Conservation (phyloP, 2,329 filamentous ascomycete genomes). For the Colletotrichum lentis region DNA sequence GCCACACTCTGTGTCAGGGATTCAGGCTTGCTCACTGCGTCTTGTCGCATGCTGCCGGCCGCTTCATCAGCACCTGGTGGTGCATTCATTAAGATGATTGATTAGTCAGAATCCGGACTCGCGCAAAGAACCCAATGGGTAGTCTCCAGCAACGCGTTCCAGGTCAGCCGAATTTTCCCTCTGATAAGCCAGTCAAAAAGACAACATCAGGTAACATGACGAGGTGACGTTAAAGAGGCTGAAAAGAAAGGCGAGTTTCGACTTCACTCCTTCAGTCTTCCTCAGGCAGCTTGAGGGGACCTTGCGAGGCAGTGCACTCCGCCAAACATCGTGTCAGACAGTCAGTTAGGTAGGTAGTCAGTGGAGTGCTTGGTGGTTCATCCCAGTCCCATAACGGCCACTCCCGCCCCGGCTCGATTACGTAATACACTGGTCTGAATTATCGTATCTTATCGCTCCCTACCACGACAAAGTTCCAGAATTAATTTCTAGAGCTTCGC, state of each 20-base stretch:
- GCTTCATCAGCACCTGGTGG: slow-evolving; percentile 19
- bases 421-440: background rate
- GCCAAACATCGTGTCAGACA: background rate
- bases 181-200: background rate
- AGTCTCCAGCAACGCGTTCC: slow-evolving; percentile 16
- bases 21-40: slow-evolving; percentile 24
- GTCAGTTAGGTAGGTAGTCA: background rate
- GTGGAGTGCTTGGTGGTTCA: slow-evolving; percentile 5
- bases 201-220: background rate
- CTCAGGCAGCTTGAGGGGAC: slow-evolving; percentile 16
- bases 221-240: slow-evolving; percentile 24
- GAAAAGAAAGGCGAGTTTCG: slow-evolving; percentile 12
- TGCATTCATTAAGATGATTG: background rate
- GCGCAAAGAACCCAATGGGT: slow-evolving; percentile 25
- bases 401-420: slow-evolving; percentile 29
- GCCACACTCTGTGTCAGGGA: background rate
- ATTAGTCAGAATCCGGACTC: slow-evolving; percentile 24
- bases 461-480: slow-evolving; percentile 18
- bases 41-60: slow-evolving; percentile 10
- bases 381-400: slow-evolving; percentile 23
- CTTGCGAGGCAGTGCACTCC: slow-evolving; percentile 24
- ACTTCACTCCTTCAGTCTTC: slow-evolving; percentile 1
- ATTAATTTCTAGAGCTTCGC: slow-evolving; percentile 33
- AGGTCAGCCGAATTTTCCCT: background rate
- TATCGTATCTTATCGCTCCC: slow-evolving; percentile 28